Evolutionary conservation across 73 alveolate genomes (phyloP), one percentile per base, ranked within the genome.

Genomic region (Paramecium tetraurelia): DNA sequence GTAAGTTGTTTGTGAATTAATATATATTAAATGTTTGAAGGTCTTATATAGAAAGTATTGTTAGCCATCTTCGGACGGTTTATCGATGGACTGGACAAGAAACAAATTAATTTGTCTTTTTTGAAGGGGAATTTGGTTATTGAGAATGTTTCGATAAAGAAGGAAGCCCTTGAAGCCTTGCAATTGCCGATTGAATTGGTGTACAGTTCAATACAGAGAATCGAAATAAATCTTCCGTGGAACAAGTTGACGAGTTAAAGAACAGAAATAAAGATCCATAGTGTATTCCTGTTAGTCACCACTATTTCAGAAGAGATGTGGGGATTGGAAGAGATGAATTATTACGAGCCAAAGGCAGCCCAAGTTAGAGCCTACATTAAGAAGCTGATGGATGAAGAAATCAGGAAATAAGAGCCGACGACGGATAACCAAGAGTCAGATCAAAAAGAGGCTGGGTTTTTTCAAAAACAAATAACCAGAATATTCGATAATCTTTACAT

Each of bases 131-230:
- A 80, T 46, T 63, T 80, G 33, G 72, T 80, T 3, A 80, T 80
- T 1, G 75, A 80, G 24, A 43, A 46, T 41, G 90, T 80, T 9
- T 44, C 70, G 20, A 44, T 80, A 48, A 80, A 48, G 57, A 80
- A 80, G 24, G 90, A 80, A 14, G 90, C 57, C 21, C 44, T 80
- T 0, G 90, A 80, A 31, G 46, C 46, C 16, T 46, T 80, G 20
- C 12, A 80, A 80, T 80, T 80, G n/a, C 90, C 90, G 12, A 44
- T 80, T 44, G 70, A 80, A 80, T 80, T 80, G 46, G 43, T 44
- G 1, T 80, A 80, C 16, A 80, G 90, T 80, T 80, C 70, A 48
- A 80, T 80, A 80, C 53, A 80, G 33, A 22, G 75, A 10, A 80
- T 80, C 16, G 46, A 80, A 22, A 44, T 80, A 40, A n/a, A 40